Percentiles rank a stretch among this genome's conserved stretches.
These are phyloP conservation scores for Neurospora tetrasperma DNA, from an alignment of 495 filamentous ascomycete species.

Conservation along the genomic window DNA sequence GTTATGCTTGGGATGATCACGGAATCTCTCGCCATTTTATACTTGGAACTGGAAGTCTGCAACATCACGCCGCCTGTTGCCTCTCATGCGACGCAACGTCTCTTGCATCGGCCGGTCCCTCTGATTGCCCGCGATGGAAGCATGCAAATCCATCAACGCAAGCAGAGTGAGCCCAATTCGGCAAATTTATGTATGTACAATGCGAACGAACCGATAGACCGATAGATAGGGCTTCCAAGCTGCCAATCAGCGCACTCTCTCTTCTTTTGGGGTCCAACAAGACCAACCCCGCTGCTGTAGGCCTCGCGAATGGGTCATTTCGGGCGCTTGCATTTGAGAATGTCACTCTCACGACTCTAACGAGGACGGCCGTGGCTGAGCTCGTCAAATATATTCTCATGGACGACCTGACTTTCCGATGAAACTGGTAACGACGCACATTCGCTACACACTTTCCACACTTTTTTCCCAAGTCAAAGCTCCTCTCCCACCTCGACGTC, in stretches of 20 bases:
- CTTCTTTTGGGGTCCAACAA: not conserved
- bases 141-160: not conserved
- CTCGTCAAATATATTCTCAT: not conserved
- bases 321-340: not conserved
- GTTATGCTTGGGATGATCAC: not conserved
- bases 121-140: not conserved
- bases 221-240: not conserved
- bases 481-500: not conserved
- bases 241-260: not conserved
- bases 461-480: not conserved
- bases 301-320: not conserved
- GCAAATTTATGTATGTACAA: not conserved
- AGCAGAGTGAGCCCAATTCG: not conserved
- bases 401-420: not conserved
- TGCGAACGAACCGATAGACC: not conserved
- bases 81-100: not conserved
- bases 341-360: not conserved
- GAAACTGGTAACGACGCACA: not conserved
- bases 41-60: not conserved
- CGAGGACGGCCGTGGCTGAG: not conserved
- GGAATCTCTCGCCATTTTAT: not conserved
- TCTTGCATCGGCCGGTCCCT: not conserved
- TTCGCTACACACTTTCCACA: not conserved
- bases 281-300: not conserved
- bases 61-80: not conserved